phyloP scores from a whole-genome alignment of 2,329 filamentous ascomycete genomes.

The Kalmusia sp. region DNA sequence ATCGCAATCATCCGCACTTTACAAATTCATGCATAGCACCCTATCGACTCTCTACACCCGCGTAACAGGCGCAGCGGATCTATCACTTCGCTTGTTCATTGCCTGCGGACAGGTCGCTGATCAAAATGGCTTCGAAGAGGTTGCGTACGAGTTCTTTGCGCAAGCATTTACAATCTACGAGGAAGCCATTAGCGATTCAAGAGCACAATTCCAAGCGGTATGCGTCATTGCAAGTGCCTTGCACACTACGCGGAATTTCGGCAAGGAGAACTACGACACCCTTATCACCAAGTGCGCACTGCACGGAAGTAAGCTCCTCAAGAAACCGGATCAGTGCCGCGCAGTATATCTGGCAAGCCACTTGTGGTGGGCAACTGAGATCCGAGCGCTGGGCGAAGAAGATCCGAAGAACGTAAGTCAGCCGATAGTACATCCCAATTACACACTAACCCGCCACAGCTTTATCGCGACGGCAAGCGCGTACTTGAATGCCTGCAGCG shows the following conservation, averaged over 20 bases:
- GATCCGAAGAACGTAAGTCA: slow-evolving; percentile 77
- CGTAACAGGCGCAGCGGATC: slow-evolving; percentile 84
- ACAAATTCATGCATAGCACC: slow-evolving; percentile 93
- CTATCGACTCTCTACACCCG: slow-evolving; percentile 87
- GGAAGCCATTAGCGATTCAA: slow-evolving; percentile 92
- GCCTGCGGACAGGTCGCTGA: slow-evolving; percentile 93
- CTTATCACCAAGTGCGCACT: slow-evolving; percentile 97
- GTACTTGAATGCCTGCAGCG: slow-evolving; percentile 96
- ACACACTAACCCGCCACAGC: slow-evolving; percentile 49
- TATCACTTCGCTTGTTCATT: slow-evolving; percentile 88
- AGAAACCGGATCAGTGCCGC: slow-evolving; percentile 97
- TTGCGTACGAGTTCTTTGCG: slow-evolving; percentile 97
- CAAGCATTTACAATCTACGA: slow-evolving; percentile 99
- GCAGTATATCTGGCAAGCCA: slow-evolving; percentile 97
- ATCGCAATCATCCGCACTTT: slow-evolving; percentile 78
- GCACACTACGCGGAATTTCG: slow-evolving; percentile 87
- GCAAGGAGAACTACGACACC: slow-evolving; percentile 97
- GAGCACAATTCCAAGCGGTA: slow-evolving; percentile 97
- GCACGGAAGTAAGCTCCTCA: slow-evolving; percentile 94
- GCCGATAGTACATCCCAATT: neutral
- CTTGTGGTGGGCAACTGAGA: slow-evolving; percentile 95
- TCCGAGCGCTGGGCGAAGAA: slow-evolving; percentile 76
- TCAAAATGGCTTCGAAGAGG: slow-evolving; percentile 90
- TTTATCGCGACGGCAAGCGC: slow-evolving; percentile 96
- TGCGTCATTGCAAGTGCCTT: slow-evolving; percentile 90